A percentile compares a stretch with the other conserved stretches of the same genome.
Conservation (phyloP, 495 filamentous ascomycete species). For the Penicillium herquei region DNA sequence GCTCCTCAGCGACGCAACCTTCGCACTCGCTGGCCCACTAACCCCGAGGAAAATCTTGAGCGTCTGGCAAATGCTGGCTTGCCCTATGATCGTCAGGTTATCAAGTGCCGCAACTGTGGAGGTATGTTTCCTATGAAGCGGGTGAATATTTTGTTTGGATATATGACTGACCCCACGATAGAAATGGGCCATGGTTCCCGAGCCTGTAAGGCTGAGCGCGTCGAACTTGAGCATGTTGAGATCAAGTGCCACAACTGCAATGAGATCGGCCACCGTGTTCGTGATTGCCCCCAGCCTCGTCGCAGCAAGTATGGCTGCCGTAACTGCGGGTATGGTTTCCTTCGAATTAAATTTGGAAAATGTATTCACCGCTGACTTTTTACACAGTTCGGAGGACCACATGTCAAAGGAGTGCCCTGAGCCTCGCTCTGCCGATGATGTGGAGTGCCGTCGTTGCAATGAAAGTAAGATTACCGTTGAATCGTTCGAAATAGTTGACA, state of each 20-base stretch:
- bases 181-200: conserved; percentile 73
- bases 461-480: conserved; percentile 48
- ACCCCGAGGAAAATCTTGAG: conserved; percentile 66
- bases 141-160: neutral
- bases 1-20: conserved; percentile 64
- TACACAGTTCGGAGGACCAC: conserved; percentile 54
- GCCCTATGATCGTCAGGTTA: conserved; percentile 61
- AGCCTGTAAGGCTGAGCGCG: conserved; percentile 62
- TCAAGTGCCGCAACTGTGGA: conserved; percentile 69
- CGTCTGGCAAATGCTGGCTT: conserved; percentile 74
- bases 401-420: conserved; percentile 62
- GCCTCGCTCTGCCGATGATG: conserved; percentile 66
- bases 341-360: neutral
- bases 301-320: conserved; percentile 67
- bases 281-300: conserved; percentile 62
- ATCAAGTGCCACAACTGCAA: conserved; percentile 77
- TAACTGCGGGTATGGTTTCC: conserved; percentile 67
- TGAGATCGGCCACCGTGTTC: conserved; percentile 68
- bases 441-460: conserved; percentile 79
- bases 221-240: conserved; percentile 41
- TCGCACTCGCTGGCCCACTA: conserved; percentile 62
- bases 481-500: neutral
- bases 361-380: conserved; percentile 13
- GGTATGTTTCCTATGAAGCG: conserved; percentile 35
- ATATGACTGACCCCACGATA: conserved; percentile 16